Evolutionary conservation across 2,329 filamentous ascomycete species (phyloP).

Genomic region (Penicillium capsulatum): DNA sequence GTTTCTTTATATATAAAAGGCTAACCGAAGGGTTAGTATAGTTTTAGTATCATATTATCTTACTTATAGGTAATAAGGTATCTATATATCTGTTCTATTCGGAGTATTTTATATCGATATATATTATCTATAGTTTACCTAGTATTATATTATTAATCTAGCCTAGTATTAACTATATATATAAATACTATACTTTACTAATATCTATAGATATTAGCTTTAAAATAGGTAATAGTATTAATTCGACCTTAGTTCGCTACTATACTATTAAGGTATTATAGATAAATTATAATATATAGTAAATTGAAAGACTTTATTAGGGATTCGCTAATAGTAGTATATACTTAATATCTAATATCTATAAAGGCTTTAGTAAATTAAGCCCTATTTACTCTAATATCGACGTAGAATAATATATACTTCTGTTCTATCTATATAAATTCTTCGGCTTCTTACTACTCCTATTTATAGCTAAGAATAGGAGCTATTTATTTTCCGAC

Average conservation of each 20-base stretch:
- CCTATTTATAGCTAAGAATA: constrained; percentile 1
- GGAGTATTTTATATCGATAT: neutral
- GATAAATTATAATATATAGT: neutral
- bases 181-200: constrained; percentile 1
- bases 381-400: constrained; percentile 1
- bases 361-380: constrained; percentile 1
- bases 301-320: neutral
- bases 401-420: neutral
- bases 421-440: neutral
- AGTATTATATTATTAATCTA: neutral
- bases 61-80: neutral
- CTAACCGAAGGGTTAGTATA: neutral
- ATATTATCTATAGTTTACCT: neutral
- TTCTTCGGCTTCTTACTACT: constrained; percentile 1
- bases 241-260: neutral
- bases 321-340: neutral
- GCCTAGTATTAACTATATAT: constrained; percentile 1
- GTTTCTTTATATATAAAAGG: neutral
- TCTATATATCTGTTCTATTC: neutral
- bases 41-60: neutral
- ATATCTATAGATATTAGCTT: neutral
- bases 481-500: constrained; percentile 1
- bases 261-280: neutral
- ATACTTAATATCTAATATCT: neutral
- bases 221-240: too few relatives aligned